A percentile compares a stretch with the other conserved stretches of the same genome.
Conservation (phyloP, 306 rosid genomes). For the Vachellia pachyceras region DNA sequence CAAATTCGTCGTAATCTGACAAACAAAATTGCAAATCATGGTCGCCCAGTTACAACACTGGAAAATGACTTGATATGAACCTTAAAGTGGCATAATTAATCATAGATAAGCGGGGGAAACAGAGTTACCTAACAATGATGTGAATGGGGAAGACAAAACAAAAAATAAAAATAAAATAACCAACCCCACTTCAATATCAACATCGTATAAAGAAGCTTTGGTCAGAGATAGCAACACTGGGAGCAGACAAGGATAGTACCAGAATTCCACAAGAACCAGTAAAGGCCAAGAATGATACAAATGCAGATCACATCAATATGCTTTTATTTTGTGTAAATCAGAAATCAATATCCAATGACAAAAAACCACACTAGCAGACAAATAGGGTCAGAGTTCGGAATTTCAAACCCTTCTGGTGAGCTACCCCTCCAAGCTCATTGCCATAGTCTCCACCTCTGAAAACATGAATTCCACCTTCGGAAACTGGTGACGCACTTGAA, state of each 20-base stretch:
- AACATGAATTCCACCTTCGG: slow-evolving; percentile 70
- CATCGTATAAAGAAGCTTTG: neutral
- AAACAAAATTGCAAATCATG: neutral
- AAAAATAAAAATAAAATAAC: neutral
- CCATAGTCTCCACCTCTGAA: slow-evolving; percentile 67
- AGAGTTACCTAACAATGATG: neutral
- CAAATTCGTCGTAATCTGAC: slow-evolving; percentile 59
- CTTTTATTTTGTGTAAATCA: neutral
- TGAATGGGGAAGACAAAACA: neutral
- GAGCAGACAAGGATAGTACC: slow-evolving; percentile 7
- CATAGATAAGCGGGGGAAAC: neutral
- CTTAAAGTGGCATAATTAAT: neutral
- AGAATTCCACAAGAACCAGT: neutral
- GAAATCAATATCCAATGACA: neutral
- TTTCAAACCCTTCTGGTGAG: slow-evolving; percentile 57
- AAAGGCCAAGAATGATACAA: slow-evolving; percentile 13
- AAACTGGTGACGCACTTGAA: slow-evolving; percentile 71
- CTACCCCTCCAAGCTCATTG: slow-evolving; percentile 49
- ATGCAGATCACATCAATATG: neutral
- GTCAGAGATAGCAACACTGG: neutral
- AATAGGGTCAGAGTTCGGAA: neutral
- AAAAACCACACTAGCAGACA: neutral
- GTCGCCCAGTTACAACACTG: neutral
- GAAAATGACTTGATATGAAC: neutral
- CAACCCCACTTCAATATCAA: slow-evolving; percentile 5